phyloP scores from a whole-genome alignment of 75 land plant genomes.

The Pinus tabuliformis region DNA sequence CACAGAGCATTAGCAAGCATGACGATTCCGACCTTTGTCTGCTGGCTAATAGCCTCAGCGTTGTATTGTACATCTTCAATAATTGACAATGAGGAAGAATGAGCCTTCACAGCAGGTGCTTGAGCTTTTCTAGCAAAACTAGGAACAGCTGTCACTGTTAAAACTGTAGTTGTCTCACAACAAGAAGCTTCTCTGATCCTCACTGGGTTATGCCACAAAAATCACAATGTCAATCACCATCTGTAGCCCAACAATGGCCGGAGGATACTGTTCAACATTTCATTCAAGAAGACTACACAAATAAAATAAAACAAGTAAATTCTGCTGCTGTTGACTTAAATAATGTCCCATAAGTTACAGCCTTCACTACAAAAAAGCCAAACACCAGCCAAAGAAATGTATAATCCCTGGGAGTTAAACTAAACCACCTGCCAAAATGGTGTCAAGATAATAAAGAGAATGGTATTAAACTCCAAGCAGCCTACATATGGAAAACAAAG shows the following conservation, averaged over 20 bases:
- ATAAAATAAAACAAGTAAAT: neutral
- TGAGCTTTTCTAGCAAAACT: conserved; percentile 28
- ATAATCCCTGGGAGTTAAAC: neutral
- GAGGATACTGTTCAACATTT: conserved; percentile 11
- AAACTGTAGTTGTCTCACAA: conserved; percentile 23
- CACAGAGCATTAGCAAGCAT: neutral
- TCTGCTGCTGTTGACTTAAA: neutral
- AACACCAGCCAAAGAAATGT: neutral
- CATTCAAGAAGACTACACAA: conserved; percentile 2
- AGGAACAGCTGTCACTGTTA: conserved; percentile 20
- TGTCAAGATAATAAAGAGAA: neutral
- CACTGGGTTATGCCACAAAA: conserved; percentile 24
- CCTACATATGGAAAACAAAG: neutral
- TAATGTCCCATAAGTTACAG: neutral
- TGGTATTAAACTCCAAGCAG: neutral
- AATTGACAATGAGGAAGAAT: conserved; percentile 20
- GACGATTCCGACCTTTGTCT: conserved; percentile 24
- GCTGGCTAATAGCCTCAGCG: conserved; percentile 29
- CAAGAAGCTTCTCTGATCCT: conserved; percentile 17
- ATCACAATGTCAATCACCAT: conserved; percentile 8
- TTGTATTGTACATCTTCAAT: conserved; percentile 29
- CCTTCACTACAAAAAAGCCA: neutral
- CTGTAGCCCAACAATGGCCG: conserved; percentile 2
- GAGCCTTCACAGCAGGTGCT: conserved; percentile 27
- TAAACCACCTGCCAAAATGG: neutral